Evolutionary conservation across 441 rosid genomes (phyloP).

Genomic region (Populus hybrid): DNA sequence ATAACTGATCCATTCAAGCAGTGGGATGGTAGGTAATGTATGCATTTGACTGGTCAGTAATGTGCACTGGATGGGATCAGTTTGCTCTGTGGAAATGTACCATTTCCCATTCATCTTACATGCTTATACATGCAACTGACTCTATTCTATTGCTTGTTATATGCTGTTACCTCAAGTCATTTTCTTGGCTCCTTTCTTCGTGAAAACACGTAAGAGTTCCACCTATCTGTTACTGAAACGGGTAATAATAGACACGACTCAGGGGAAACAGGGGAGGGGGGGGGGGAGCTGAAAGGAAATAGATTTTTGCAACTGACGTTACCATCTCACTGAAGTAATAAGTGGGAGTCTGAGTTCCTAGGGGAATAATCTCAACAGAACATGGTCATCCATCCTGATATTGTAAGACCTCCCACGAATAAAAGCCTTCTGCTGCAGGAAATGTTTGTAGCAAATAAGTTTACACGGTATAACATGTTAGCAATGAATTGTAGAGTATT

Average conservation of each 20-base stretch:
- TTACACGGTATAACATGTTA: constrained; percentile 23
- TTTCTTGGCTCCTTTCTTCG: constrained; percentile 80
- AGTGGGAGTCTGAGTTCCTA: constrained; percentile 76
- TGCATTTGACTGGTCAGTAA: not conserved
- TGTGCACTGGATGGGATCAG: not conserved
- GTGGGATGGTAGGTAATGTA: not conserved
- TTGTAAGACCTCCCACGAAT: constrained; percentile 94
- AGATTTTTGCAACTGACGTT: constrained; percentile 20
- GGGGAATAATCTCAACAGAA: constrained; percentile 91
- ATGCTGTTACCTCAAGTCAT: constrained; percentile 80
- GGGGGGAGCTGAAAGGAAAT: constrained; percentile 1
- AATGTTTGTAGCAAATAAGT: constrained; percentile 48
- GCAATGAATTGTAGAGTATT: not conserved
- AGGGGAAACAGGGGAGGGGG: constrained; percentile 2
- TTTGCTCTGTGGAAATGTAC: not conserved
- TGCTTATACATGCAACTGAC: not conserved
- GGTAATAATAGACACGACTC: constrained; percentile 16
- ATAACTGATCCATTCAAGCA: not conserved
- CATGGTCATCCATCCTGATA: constrained; percentile 88
- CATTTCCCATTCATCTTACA: not conserved
- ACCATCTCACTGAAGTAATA: constrained; percentile 95
- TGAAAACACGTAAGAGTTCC: constrained; percentile 94
- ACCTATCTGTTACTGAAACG: constrained; percentile 62
- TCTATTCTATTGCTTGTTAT: constrained; percentile 4
- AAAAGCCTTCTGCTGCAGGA: constrained; percentile 90